phyloP scores from a whole-genome alignment of 1,139 yeast genomes.

The Lodderomyces beijingensis region DNA sequence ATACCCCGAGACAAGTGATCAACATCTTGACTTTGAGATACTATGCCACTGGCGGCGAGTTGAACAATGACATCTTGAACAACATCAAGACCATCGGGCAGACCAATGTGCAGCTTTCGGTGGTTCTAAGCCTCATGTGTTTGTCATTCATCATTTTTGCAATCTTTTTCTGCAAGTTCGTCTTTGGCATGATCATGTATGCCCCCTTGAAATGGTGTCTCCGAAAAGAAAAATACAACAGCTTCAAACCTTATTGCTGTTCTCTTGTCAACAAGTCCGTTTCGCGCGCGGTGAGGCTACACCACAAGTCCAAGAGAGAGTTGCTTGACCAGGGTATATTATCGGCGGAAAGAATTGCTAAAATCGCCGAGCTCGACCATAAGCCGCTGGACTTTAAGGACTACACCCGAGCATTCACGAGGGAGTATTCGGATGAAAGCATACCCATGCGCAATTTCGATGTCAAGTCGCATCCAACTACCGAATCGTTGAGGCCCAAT shows the following conservation, averaged over 20 bases:
- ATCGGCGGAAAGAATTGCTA: conserved; percentile 11
- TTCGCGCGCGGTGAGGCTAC: conserved; percentile 44
- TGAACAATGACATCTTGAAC: conserved; percentile 40
- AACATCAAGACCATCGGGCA: conserved; percentile 59
- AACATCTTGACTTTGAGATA: conserved; percentile 68
- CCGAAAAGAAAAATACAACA: conserved; percentile 26
- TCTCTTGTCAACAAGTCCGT: conserved; percentile 51
- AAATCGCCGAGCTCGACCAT: conserved; percentile 9
- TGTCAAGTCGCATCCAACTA: conserved; percentile 1
- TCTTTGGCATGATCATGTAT: conserved; percentile 52
- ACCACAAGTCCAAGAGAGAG: conserved; percentile 40
- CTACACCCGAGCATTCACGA: conserved; percentile 5
- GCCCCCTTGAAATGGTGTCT: conserved; percentile 53
- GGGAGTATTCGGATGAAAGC: conserved; percentile 5
- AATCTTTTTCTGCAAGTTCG: conserved; percentile 57
- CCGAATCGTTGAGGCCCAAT: neutral
- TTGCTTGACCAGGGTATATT: conserved; percentile 31
- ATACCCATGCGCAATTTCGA: conserved; percentile 4
- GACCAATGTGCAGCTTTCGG: conserved; percentile 59
- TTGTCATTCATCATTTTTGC: conserved; percentile 75
- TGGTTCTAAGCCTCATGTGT: conserved; percentile 70
- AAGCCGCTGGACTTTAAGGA: conserved; percentile 8
- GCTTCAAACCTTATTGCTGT: conserved; percentile 58
- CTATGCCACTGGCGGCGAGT: conserved; percentile 46
- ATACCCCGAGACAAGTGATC: conserved; percentile 84